These are phyloP conservation scores for Penicillium nucicola DNA, from an alignment of 495 filamentous ascomycete genomes.

Conservation along the genomic window DNA sequence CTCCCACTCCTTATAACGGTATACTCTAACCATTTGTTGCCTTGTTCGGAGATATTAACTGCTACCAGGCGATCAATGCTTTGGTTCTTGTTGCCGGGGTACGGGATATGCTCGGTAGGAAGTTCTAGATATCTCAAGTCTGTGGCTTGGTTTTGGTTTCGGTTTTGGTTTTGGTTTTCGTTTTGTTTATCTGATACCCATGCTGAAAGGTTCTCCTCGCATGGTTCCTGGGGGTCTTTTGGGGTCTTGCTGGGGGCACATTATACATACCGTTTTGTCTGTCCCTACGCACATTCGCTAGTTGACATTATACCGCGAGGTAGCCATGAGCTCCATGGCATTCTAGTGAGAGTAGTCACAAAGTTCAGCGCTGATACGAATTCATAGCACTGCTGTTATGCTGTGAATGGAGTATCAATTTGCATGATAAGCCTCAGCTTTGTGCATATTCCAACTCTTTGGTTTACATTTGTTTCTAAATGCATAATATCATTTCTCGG, in stretches of 20 bases:
- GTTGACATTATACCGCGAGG: too few species aligned
- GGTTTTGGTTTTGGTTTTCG: neutral
- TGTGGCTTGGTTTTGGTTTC: neutral
- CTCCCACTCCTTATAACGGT: conserved; percentile 13
- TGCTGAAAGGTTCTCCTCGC: too few species aligned
- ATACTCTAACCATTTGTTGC: conserved; percentile 7
- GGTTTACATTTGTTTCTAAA: too few species aligned
- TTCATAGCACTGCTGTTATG: too few species aligned
- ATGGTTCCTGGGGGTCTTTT: neutral
- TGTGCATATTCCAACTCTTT: too few species aligned
- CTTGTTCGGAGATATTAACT: conserved; percentile 10
- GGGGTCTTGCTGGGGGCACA: neutral
- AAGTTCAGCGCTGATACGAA: too few species aligned
- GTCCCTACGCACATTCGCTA: conserved; percentile 1
- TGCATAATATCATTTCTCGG: too few species aligned
- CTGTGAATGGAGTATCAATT: too few species aligned
- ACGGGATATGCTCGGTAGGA: conserved; percentile 10
- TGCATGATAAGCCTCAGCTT: too few species aligned
- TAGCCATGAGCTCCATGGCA: too few species aligned
- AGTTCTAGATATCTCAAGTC: neutral
- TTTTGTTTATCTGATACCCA: neutral
- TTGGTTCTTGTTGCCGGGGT: conserved; percentile 15
- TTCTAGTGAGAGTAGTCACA: too few species aligned
- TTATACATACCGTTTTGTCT: neutral
- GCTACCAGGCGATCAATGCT: conserved; percentile 19